A percentile compares a stretch with the other conserved stretches of the same genome.
Evolutionary conservation across 306 rosid genomes (phyloP).

Genomic region (Prunus davidiana): DNA sequence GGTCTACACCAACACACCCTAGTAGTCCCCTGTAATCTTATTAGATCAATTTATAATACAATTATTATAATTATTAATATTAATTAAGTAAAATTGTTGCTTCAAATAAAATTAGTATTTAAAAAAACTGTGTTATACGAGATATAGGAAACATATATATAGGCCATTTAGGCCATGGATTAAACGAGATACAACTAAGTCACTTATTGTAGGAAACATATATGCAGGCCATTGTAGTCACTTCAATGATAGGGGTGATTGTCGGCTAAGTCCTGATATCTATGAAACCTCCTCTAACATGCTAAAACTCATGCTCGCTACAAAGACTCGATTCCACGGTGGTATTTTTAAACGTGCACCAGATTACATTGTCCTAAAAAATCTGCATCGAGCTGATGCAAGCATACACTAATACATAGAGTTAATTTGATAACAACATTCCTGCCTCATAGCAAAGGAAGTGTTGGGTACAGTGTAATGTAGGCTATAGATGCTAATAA

Average conservation of each 20-base stretch:
- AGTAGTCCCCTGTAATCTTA: too few species aligned
- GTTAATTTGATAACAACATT: background rate
- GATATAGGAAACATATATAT: too few species aligned
- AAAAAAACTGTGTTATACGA: too few species aligned
- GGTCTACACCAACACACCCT: too few species aligned
- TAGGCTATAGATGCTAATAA: background rate
- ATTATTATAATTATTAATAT: too few species aligned
- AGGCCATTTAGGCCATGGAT: too few species aligned
- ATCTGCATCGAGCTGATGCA: constrained; percentile 57
- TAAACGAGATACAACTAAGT: too few species aligned
- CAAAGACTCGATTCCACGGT: background rate
- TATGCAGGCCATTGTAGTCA: too few species aligned
- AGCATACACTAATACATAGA: constrained; percentile 29
- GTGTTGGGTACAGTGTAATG: constrained; percentile 16
- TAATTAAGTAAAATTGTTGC: too few species aligned
- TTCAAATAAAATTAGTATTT: too few species aligned
- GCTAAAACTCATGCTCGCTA: background rate
- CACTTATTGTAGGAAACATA: too few species aligned
- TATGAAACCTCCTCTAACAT: background rate
- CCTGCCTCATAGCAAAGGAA: constrained; percentile 7
- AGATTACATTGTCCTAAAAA: constrained; percentile 15
- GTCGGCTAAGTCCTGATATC: background rate
- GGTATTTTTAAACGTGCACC: constrained; percentile 26
- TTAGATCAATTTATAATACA: too few species aligned
- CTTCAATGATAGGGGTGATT: background rate